Percentiles rank a stretch among this genome's conserved stretches.
Evolutionary conservation across 140 eudicot genomes (phyloP).

Genomic region (Senecio squalidus): DNA sequence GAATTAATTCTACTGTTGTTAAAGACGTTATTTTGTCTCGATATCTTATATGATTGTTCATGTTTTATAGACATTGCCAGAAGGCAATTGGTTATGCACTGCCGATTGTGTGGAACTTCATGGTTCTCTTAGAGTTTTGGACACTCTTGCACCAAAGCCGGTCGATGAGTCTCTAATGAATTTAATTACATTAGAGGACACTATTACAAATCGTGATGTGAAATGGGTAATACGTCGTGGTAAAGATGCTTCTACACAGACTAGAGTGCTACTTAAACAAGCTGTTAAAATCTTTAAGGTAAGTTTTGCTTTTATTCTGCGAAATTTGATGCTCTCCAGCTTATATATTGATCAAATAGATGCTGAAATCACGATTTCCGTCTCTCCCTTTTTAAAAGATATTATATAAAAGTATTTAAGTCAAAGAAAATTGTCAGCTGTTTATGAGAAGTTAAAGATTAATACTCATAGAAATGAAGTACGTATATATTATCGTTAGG

Average conservation of each 20-base stretch:
- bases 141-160: not conserved
- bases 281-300: conserved; percentile 76
- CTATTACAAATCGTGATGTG: conserved; percentile 33
- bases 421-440: too few species aligned
- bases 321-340: too few species aligned
- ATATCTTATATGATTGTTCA: not conserved
- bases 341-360: too few species aligned
- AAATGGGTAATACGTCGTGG: conserved; percentile 70
- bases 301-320: conserved; percentile 19
- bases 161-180: too few species aligned
- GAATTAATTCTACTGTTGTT: not conserved
- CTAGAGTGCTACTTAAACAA: conserved; percentile 48
- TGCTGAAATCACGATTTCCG: too few species aligned
- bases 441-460: too few species aligned
- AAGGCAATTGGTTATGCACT: not conserved
- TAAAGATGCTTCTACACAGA: conserved; percentile 43
- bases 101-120: not conserved
- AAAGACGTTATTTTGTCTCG: too few species aligned
- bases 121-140: not conserved
- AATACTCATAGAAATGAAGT: too few species aligned
- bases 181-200: too few species aligned
- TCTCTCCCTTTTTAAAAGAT: too few species aligned
- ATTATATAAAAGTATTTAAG: not conserved
- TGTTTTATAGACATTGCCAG: not conserved
- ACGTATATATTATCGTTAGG: too few species aligned